Evolutionary conservation across 805 yeast genomes (phyloP).

Genomic region (Danielia oregonensis): DNA sequence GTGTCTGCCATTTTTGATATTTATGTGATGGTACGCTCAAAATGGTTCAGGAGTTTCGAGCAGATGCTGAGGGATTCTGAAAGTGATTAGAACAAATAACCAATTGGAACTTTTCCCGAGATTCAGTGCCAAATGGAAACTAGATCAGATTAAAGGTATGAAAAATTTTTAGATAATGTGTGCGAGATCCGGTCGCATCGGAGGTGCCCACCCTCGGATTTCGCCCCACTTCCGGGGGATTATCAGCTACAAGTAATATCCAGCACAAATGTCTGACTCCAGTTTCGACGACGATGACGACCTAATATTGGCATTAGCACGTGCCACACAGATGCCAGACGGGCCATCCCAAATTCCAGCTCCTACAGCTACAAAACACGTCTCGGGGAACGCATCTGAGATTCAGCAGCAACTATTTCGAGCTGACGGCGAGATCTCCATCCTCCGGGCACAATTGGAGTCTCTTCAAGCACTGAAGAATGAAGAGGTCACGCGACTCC

Average conservation of each 20-base stretch:
- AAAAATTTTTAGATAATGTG: not conserved
- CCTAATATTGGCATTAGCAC: slow-evolving; percentile 47
- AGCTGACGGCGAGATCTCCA: slow-evolving; percentile 79
- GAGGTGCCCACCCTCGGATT: not conserved
- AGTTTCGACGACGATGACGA: slow-evolving; percentile 42
- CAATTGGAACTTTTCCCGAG: no score
- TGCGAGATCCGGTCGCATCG: not conserved
- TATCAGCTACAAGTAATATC: not conserved
- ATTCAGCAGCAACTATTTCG: slow-evolving; percentile 32
- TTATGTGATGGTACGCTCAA: no score
- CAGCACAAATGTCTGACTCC: slow-evolving; percentile 16
- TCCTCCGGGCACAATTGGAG: slow-evolving; percentile 62
- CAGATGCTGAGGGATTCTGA: no score
- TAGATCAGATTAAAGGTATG: no score
- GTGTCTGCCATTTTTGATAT: slow-evolving; percentile 2
- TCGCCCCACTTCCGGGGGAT: not conserved
- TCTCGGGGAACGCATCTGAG: not conserved
- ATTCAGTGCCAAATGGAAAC: no score
- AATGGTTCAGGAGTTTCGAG: no score
- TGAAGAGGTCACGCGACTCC: slow-evolving; percentile 30
- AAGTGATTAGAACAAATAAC: no score
- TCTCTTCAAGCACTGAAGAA: slow-evolving; percentile 40
- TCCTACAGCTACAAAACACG: not conserved
- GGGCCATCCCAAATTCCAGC: no score
- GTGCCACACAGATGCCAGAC: slow-evolving; percentile 28